These are phyloP conservation scores for Eutrema salsugineum DNA, from an alignment of 441 rosid species.

Conservation along the genomic window DNA sequence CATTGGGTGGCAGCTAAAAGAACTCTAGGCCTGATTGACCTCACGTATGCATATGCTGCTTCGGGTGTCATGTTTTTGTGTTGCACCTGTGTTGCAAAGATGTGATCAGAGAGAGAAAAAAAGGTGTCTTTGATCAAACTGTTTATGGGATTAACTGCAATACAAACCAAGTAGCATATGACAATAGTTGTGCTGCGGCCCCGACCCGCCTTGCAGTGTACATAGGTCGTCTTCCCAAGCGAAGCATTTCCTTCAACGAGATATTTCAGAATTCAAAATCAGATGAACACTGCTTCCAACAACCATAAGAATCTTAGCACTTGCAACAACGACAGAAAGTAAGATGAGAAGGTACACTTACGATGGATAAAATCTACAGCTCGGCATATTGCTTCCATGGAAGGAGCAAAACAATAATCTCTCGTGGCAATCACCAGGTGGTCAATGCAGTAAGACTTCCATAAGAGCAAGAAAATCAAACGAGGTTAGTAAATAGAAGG, in stretches of 20 bases:
- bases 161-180: constrained; percentile 82
- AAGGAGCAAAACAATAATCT: constrained; percentile 98
- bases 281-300: background rate
- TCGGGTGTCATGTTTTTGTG: constrained; percentile 82
- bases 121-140: background rate
- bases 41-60: constrained; percentile 77
- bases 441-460: constrained; percentile 67
- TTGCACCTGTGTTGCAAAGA: constrained; percentile 49
- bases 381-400: constrained; percentile 62
- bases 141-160: background rate
- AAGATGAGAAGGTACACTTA: constrained; percentile 19
- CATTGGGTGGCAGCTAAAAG: constrained; percentile 84
- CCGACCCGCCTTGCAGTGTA: constrained; percentile 97
- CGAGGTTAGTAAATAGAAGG: background rate
- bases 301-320: background rate
- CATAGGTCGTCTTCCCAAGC: constrained; percentile 61
- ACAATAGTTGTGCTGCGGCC: constrained; percentile 98
- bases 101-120: background rate
- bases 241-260: constrained; percentile 53
- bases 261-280: background rate
- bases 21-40: constrained; percentile 86
- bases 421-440: constrained; percentile 96
- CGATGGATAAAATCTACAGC: constrained; percentile 90
- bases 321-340: background rate
- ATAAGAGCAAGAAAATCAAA: constrained; percentile 15